phyloP scores from a whole-genome alignment of 2,329 filamentous ascomycete species.

The Diatrype stigma region DNA sequence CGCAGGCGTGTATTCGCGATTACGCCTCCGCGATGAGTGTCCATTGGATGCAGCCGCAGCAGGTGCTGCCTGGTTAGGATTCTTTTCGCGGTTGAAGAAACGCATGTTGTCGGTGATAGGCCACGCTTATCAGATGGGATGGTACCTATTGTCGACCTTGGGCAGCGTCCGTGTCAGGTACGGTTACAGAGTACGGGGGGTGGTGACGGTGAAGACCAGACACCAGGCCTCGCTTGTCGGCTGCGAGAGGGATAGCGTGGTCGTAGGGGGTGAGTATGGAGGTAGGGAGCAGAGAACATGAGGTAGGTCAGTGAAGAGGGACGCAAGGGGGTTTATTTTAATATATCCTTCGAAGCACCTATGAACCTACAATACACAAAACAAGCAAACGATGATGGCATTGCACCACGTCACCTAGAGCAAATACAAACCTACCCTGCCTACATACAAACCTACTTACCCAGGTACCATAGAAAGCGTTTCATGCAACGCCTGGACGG shows the following conservation, averaged over 20 bases:
- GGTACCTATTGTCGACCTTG: too few relatives aligned
- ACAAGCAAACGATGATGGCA: neutral
- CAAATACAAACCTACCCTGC: neutral
- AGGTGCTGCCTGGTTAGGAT: neutral
- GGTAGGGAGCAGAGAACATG: neutral
- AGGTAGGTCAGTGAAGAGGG: neutral
- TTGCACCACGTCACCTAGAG: neutral
- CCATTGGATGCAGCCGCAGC: neutral
- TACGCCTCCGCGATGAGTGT: slow-evolving; percentile 4
- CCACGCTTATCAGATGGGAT: too few relatives aligned
- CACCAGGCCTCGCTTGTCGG: neutral
- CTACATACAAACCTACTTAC: too few relatives aligned
- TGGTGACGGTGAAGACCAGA: too few relatives aligned
- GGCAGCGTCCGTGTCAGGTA: too few relatives aligned
- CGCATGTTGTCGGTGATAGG: neutral
- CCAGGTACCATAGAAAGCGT: too few relatives aligned
- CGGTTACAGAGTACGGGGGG: too few relatives aligned
- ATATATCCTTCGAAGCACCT: too few relatives aligned
- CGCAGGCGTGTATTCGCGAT: slow-evolving; percentile 6
- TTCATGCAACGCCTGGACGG: too few relatives aligned
- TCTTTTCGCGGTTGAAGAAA: neutral
- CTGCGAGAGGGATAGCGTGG: neutral
- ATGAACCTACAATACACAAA: too few relatives aligned
- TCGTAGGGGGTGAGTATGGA: neutral
- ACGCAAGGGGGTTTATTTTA: too few relatives aligned